These are phyloP conservation scores for Rutstroemia sydowiana DNA, from an alignment of 2,329 filamentous ascomycete genomes.

Conservation along the genomic window DNA sequence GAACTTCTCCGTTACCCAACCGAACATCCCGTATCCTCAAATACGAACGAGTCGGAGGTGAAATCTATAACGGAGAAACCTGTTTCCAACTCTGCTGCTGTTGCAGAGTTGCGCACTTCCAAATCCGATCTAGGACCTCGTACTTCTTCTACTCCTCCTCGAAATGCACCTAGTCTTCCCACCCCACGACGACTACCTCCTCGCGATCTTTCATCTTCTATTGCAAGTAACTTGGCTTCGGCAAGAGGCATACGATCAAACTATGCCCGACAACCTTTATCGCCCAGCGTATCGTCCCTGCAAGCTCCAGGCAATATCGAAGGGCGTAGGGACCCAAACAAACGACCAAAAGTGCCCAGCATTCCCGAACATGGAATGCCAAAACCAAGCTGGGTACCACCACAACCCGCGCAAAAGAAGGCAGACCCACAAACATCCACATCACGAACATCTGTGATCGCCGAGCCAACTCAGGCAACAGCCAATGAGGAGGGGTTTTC, in stretches of 20 bases:
- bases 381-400: conserved; percentile 46
- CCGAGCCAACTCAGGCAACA: conserved; percentile 23
- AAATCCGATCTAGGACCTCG: conserved; percentile 27
- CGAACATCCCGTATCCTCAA: conserved; percentile 23
- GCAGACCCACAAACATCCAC: conserved; percentile 21
- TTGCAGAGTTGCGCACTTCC: conserved; percentile 27
- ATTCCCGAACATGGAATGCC: conserved; percentile 43
- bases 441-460: conserved; percentile 29
- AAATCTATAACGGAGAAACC: conserved; percentile 24
- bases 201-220: conserved; percentile 71
- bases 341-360: conserved; percentile 43
- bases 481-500: conserved; percentile 71
- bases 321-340: conserved; percentile 41
- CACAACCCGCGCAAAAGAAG: conserved; percentile 30
- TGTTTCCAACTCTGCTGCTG: conserved; percentile 27
- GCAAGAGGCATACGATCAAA: conserved; percentile 69
- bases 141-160: conserved; percentile 22
- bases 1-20: conserved; percentile 66
- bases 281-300: conserved; percentile 66
- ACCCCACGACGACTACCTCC: conserved; percentile 38
- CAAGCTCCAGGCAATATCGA: conserved; percentile 66
- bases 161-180: conserved; percentile 22
- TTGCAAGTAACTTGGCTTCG: conserved; percentile 81
- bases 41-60: conserved; percentile 23
- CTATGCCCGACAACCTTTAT: conserved; percentile 59